A percentile compares a stretch with the other conserved stretches of the same genome.
Evolutionary conservation across 495 filamentous ascomycete genomes (phyloP).

Genomic region (Aspergillus taichungensis): DNA sequence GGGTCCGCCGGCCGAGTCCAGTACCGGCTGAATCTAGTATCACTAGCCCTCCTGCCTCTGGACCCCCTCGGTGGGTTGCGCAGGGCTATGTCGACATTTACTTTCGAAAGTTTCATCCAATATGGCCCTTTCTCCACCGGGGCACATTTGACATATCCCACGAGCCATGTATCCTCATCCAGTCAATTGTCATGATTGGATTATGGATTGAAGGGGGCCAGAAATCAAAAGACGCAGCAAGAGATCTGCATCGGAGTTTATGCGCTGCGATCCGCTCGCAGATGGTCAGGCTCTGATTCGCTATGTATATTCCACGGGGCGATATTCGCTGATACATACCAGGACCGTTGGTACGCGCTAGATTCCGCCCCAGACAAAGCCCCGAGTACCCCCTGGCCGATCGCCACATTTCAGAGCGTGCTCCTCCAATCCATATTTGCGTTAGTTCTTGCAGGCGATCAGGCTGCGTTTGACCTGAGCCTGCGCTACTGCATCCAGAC

Average conservation of each 20-base stretch:
- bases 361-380: too few relatives aligned
- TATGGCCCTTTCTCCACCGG: constrained; percentile 15
- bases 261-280: constrained; percentile 10
- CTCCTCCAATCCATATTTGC: constrained; percentile 14
- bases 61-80: background rate
- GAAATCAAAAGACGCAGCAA: constrained; percentile 4
- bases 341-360: too few relatives aligned
- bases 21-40: background rate
- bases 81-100: constrained; percentile 11
- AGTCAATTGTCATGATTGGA: constrained; percentile 15
- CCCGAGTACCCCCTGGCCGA: constrained; percentile 7
- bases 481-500: constrained; percentile 5
- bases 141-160: constrained; percentile 9
- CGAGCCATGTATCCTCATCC: constrained; percentile 13
- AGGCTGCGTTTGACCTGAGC: background rate
- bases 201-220: constrained; percentile 8
- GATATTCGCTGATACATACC: background rate
- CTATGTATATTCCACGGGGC: background rate
- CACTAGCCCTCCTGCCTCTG: too few relatives aligned
- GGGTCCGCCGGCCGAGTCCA: too few relatives aligned
- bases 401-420: constrained; percentile 14
- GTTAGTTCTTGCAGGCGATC: constrained; percentile 5
- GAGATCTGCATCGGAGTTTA: constrained; percentile 9
- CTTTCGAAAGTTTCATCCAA: constrained; percentile 9
- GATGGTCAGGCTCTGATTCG: constrained; percentile 3